Evolutionary conservation across 176 grass and related monocot genomes (phyloP).

Genomic region (Rhynchospora pubera): DNA sequence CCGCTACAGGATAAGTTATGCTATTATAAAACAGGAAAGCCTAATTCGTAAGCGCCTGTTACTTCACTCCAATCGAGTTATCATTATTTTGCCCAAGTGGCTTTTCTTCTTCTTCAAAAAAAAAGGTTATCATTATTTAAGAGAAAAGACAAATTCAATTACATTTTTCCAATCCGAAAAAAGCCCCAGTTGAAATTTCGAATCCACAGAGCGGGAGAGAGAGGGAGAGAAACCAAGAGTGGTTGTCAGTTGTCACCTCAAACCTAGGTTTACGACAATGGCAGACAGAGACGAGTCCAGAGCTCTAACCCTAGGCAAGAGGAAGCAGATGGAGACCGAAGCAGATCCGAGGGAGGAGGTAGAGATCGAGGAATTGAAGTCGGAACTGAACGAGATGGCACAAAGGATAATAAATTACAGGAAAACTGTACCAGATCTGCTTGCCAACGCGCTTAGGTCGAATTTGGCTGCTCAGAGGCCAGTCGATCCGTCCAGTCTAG

Average conservation of each 20-base stretch:
- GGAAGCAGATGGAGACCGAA: not conserved
- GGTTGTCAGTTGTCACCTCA: not conserved
- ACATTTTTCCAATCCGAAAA: not conserved
- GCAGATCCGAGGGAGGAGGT: not conserved
- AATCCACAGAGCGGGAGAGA: not conserved
- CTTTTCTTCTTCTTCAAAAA: no score
- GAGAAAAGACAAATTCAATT: no score
- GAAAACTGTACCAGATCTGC: not conserved
- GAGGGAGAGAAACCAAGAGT: not conserved
- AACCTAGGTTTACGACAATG: not conserved
- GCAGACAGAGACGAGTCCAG: not conserved
- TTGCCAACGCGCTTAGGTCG: not conserved
- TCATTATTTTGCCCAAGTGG: no score
- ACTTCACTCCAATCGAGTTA: no score
- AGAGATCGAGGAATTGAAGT: not conserved
- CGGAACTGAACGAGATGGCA: not conserved
- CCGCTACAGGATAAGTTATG: no score
- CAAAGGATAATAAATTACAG: not conserved
- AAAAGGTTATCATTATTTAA: no score
- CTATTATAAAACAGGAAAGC: no score
- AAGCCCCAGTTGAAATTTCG: not conserved
- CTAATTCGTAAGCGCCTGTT: no score
- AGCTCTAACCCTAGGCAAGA: conserved; percentile 7
- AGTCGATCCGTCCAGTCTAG: not conserved
- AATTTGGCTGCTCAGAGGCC: not conserved